Evolutionary conservation across 371 early-diverging fungal genomes (phyloP).

Genomic region (Ordospora colligata): DNA sequence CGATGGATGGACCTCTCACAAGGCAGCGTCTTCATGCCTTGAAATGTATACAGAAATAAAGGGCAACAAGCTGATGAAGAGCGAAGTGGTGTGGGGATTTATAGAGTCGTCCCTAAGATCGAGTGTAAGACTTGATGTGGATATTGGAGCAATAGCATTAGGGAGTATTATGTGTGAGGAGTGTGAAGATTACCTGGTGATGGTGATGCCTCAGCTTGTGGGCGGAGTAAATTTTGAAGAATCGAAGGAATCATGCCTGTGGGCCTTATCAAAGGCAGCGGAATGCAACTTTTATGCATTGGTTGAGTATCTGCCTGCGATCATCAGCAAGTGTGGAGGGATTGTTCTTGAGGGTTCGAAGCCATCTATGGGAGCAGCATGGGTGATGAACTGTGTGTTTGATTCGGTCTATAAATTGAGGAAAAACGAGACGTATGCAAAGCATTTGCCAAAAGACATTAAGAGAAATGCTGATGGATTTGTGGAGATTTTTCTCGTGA

Average conservation of each 20-base stretch:
- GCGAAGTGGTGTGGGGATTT: slow-evolving; percentile 15
- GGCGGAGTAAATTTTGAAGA: slow-evolving; percentile 4
- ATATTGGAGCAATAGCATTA: slow-evolving; percentile 52
- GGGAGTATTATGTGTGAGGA: slow-evolving; percentile 36
- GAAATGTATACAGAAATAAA: slow-evolving; percentile 17
- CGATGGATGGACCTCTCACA: slow-evolving; percentile 49
- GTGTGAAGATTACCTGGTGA: slow-evolving; percentile 13
- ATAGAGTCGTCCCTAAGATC: slow-evolving; percentile 31
- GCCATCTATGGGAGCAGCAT: slow-evolving; percentile 46
- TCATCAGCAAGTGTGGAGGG: slow-evolving; percentile 23
- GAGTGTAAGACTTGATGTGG: slow-evolving; percentile 19
- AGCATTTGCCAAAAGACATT: neutral
- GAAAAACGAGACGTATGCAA: neutral
- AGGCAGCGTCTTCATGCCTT: slow-evolving; percentile 55
- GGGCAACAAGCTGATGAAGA: slow-evolving; percentile 10
- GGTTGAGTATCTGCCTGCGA: neutral
- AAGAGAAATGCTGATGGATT: neutral
- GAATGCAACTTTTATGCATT: slow-evolving; percentile 47
- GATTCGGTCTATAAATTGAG: slow-evolving; percentile 9
- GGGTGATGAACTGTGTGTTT: slow-evolving; percentile 30
- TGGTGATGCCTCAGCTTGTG: slow-evolving; percentile 16
- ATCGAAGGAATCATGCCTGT: slow-evolving; percentile 39
- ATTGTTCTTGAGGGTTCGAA: slow-evolving; percentile 16
- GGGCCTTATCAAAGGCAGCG: slow-evolving; percentile 49
- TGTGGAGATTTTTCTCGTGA: slow-evolving; percentile 15